Conservation (phyloP, 2,329 filamentous ascomycete genomes). For the Fusarium sp. region DNA sequence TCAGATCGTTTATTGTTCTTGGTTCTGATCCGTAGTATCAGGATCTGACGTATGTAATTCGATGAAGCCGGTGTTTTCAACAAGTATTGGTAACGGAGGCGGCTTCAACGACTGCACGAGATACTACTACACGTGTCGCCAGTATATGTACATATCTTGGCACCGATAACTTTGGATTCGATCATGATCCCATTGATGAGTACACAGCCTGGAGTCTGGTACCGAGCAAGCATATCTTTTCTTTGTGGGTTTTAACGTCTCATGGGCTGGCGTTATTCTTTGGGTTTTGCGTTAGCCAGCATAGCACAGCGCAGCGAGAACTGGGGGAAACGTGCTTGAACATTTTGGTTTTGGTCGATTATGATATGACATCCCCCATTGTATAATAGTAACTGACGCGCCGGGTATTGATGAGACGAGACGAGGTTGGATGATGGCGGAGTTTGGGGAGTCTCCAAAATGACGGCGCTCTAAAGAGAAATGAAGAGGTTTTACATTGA, state of each 20-base stretch:
- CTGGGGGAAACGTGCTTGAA: conserved; percentile 6
- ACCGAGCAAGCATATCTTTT: conserved; percentile 25
- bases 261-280: conserved; percentile 37
- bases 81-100: conserved; percentile 14
- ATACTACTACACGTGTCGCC: conserved; percentile 6
- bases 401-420: not conserved
- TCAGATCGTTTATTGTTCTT: conserved; percentile 18
- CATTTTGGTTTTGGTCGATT: conserved; percentile 24
- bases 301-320: not conserved
- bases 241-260: conserved; percentile 23
- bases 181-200: conserved; percentile 17
- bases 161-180: conserved; percentile 6
- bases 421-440: conserved; percentile 9
- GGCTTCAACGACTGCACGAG: conserved; percentile 27
- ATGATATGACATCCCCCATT: conserved; percentile 30
- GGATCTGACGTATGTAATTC: conserved; percentile 7
- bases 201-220: conserved; percentile 38
- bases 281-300: conserved; percentile 5
- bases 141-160: not conserved
- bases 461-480: conserved; percentile 11
- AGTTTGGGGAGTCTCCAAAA: conserved; percentile 18
- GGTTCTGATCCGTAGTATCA: not conserved
- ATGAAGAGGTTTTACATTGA: not conserved
- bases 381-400: conserved; percentile 29
- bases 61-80: conserved; percentile 13